Evolutionary conservation across 331 rosid species (phyloP).

Genomic region (Erythrophleum ivorense): DNA sequence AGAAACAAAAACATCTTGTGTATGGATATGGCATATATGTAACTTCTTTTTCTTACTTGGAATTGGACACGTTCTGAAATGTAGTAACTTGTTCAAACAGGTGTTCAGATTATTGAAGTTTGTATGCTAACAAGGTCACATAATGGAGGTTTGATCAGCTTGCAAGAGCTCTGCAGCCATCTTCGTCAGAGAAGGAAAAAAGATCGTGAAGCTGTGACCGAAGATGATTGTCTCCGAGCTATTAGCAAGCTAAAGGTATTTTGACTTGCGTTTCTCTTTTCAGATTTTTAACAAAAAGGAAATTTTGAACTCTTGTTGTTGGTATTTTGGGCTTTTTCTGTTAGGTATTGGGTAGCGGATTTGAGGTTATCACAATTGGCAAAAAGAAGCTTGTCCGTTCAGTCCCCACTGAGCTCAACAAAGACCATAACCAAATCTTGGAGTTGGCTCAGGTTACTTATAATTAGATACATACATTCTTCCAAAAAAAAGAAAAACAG

Average conservation of each 20-base stretch:
- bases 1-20: too few species aligned
- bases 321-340: too few species aligned
- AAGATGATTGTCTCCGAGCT: conserved; percentile 93
- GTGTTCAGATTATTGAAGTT: conserved; percentile 90
- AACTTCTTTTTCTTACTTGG: conserved; percentile 24
- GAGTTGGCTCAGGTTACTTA: conserved; percentile 89
- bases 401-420: too few species aligned
- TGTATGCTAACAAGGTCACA: conserved; percentile 85
- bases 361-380: conserved; percentile 89
- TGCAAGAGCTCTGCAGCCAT: conserved; percentile 75
- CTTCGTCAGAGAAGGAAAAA: too few species aligned
- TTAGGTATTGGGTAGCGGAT: conserved; percentile 80
- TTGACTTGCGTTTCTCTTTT: too few species aligned
- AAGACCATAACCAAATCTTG: too few species aligned
- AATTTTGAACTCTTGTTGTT: too few species aligned
- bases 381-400: too few species aligned
- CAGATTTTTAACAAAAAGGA: conserved; percentile 20
- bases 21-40: too few species aligned
- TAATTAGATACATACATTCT: too few species aligned
- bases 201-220: conserved; percentile 87
- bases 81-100: conserved; percentile 63
- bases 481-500: too few species aligned
- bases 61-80: conserved; percentile 26
- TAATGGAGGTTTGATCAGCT: conserved; percentile 88
- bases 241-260: conserved; percentile 88